phyloP scores from a whole-genome alignment of 2,329 filamentous ascomycete species.

The Aspergillus candidus region DNA sequence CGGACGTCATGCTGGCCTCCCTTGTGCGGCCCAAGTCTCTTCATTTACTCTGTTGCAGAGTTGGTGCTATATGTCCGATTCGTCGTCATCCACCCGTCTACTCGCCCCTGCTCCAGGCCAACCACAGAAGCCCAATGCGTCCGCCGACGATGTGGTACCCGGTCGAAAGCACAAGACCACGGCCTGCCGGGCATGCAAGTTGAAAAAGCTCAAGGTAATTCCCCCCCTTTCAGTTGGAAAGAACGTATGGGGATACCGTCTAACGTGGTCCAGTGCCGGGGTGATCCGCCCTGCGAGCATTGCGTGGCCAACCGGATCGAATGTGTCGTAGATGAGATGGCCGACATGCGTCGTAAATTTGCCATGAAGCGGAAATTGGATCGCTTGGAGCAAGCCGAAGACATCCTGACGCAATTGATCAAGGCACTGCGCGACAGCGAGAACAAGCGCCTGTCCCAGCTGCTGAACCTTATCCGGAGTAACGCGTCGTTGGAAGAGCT shows the following conservation, averaged over 20 bases:
- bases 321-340: slow-evolving; percentile 22
- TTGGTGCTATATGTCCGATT: slow-evolving; percentile 13
- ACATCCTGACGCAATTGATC: slow-evolving; percentile 14
- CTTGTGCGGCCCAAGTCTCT: too few relatives aligned
- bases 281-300: slow-evolving; percentile 22
- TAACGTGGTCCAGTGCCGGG: slow-evolving; percentile 17
- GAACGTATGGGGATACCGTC: too few relatives aligned
- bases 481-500: slow-evolving; percentile 21
- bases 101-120: slow-evolving; percentile 13
- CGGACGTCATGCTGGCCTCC: too few relatives aligned
- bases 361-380: slow-evolving; percentile 20
- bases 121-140: slow-evolving; percentile 3
- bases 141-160: slow-evolving; percentile 9
- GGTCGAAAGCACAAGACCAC: slow-evolving; percentile 20
- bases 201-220: slow-evolving; percentile 19
- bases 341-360: slow-evolving; percentile 24
- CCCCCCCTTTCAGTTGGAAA: too few relatives aligned
- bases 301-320: slow-evolving; percentile 22
- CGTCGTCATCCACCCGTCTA: slow-evolving; percentile 11
- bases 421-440: slow-evolving; percentile 17
- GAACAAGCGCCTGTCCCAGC: slow-evolving; percentile 12
- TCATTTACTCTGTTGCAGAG: too few relatives aligned
- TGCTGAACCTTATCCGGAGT: slow-evolving; percentile 23
- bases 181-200: slow-evolving; percentile 18
- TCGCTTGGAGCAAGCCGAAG: slow-evolving; percentile 13